phyloP scores from a whole-genome alignment of 768 basidiomycete species.

The Suillus variegatus region DNA sequence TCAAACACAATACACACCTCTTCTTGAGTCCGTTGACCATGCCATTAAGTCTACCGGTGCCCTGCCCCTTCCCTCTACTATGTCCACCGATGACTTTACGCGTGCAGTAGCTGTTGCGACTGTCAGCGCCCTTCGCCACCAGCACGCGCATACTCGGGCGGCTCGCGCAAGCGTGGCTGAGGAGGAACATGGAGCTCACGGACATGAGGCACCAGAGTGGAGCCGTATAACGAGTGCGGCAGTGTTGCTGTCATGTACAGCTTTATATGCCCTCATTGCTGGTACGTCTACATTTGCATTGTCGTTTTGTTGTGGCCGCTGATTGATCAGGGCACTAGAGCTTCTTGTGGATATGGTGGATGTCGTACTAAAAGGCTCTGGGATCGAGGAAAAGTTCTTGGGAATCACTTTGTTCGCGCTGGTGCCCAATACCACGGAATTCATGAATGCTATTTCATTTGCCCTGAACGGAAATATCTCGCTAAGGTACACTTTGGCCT shows the following conservation, averaged over 20 bases:
- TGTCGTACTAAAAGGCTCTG: slow-evolving; percentile 84
- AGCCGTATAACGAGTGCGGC: slow-evolving; percentile 87
- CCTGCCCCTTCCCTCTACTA: slow-evolving; percentile 55
- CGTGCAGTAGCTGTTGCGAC: slow-evolving; percentile 93
- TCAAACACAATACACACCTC: slow-evolving; percentile 47
- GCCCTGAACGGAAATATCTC: slow-evolving; percentile 97
- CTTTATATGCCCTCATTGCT: slow-evolving; percentile 92
- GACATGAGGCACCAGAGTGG: slow-evolving; percentile 97
- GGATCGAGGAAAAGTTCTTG: slow-evolving; percentile 96
- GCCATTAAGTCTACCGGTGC: slow-evolving; percentile 63
- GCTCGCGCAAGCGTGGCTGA: slow-evolving; percentile 43
- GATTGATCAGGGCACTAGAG: slow-evolving; percentile 48
- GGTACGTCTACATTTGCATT: slow-evolving; percentile 51
- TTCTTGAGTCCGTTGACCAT: slow-evolving; percentile 77
- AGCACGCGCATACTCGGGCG: slow-evolving; percentile 56
- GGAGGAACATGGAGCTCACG: slow-evolving; percentile 58
- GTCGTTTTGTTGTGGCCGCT: neutral
- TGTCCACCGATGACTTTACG: slow-evolving; percentile 89
- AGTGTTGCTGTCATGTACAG: slow-evolving; percentile 87
- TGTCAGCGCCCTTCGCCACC: slow-evolving; percentile 85
- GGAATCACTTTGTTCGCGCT: slow-evolving; percentile 96
- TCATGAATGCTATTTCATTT: slow-evolving; percentile 99
- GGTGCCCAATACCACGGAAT: slow-evolving; percentile 98
- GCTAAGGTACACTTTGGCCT: slow-evolving; percentile 62
- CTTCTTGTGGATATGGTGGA: slow-evolving; percentile 95